phyloP scores from a whole-genome alignment of 2,329 filamentous ascomycete species.

The Curvularia sp. region DNA sequence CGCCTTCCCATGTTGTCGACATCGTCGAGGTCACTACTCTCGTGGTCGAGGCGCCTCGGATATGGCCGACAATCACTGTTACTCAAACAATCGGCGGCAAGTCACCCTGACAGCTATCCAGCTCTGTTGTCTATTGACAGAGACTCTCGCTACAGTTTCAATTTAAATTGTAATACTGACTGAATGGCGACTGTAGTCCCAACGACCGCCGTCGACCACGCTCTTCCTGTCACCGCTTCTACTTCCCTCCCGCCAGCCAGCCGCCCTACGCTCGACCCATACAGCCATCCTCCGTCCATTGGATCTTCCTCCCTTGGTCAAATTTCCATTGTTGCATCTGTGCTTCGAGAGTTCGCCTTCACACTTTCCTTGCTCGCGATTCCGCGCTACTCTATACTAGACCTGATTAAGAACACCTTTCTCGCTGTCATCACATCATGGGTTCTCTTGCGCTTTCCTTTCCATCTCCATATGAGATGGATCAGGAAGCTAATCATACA shows the following conservation, averaged over 20 bases:
- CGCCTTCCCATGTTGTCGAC: neutral
- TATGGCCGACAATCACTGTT: constrained; percentile 14
- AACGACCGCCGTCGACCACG: constrained; percentile 9
- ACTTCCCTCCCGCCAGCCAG: neutral
- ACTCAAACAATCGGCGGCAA: constrained; percentile 12
- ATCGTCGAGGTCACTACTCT: constrained; percentile 3
- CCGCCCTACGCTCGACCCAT: constrained; percentile 1
- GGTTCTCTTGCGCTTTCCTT: neutral
- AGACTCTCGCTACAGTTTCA: neutral
- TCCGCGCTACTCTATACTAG: constrained; percentile 2
- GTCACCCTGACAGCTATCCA: neutral
- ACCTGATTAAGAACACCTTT: neutral
- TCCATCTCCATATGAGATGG: neutral
- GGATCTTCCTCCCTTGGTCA: too few relatives aligned
- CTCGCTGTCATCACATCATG: neutral
- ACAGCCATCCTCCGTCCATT: neutral
- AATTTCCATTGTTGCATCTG: neutral
- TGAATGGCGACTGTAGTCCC: neutral
- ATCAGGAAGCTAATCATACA: too few relatives aligned
- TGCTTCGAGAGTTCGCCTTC: neutral
- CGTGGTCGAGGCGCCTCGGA: constrained; percentile 1
- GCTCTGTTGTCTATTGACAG: too few relatives aligned
- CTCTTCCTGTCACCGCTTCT: neutral
- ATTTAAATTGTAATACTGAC: neutral
- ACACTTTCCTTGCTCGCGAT: neutral